A percentile compares a stretch with the other conserved stretches of the same genome.
Conservation (phyloP, 352 stramenopile species). For the Pythium chondricola region DNA sequence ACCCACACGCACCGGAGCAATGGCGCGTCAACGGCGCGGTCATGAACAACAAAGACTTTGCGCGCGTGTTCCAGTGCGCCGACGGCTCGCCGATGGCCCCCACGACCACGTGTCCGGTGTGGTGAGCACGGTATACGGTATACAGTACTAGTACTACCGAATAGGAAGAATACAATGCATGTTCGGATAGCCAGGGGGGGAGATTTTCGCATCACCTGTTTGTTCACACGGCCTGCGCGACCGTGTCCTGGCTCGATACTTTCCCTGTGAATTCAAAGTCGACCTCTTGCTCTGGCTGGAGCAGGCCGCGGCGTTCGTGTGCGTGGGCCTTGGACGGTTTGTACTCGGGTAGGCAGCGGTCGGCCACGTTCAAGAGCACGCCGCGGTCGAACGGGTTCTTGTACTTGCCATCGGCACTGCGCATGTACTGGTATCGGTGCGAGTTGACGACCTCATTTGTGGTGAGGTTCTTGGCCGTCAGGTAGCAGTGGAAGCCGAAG, state of each 20-base stretch:
- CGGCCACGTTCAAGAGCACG: conserved; percentile 32
- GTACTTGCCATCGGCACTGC: conserved; percentile 21
- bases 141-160: no score
- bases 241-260: no score
- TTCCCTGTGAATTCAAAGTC: no score
- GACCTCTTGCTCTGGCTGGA: conserved; percentile 6
- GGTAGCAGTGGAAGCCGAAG: conserved; percentile 65
- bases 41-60: conserved; percentile 77
- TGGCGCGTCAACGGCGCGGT: conserved; percentile 77
- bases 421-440: conserved; percentile 54
- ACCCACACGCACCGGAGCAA: conserved; percentile 56
- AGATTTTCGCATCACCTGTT: no score
- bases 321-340: no score
- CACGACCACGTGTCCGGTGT: conserved; percentile 61
- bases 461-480: conserved; percentile 64
- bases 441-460: conserved; percentile 77
- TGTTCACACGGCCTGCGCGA: no score
- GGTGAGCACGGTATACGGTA: no score
- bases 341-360: conserved; percentile 32
- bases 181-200: no score
- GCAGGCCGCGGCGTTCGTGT: background rate
- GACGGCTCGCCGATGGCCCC: conserved; percentile 61
- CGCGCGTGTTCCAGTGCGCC: conserved; percentile 47
- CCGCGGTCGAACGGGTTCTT: conserved; percentile 43
- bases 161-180: no score